A percentile compares a stretch with the other conserved stretches of the same genome.
phyloP scores from a whole-genome alignment of 1,139 yeast species.

The Schwanniomyces etchellsii region DNA sequence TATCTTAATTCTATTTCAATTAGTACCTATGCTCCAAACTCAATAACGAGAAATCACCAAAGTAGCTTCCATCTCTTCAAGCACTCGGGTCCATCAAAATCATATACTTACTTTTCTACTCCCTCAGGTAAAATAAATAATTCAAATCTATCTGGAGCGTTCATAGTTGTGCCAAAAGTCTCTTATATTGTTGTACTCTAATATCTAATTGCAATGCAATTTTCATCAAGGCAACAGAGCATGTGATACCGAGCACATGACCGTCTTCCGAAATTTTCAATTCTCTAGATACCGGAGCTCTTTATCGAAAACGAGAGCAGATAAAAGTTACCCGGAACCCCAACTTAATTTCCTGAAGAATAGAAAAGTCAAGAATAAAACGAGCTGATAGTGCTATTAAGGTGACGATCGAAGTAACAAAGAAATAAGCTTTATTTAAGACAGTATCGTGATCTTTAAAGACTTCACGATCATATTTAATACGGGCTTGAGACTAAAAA shows the following conservation, averaged over 20 bases:
- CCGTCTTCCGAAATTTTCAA: background rate
- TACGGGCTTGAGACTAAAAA: too few relatives aligned
- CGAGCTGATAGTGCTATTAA: too few relatives aligned
- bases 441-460: too few relatives aligned
- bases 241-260: background rate
- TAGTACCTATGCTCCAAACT: conserved; percentile 5
- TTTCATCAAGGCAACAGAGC: background rate
- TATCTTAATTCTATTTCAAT: conserved; percentile 52
- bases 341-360: too few relatives aligned
- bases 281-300: background rate
- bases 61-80: too few relatives aligned
- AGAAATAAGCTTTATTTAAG: too few relatives aligned
- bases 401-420: too few relatives aligned
- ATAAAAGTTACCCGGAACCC: too few relatives aligned
- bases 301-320: background rate
- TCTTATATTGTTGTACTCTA: background rate
- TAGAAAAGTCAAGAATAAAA: too few relatives aligned
- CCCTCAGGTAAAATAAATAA: conserved; percentile 96
- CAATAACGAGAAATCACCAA: too few relatives aligned
- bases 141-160: conserved; percentile 99
- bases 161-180: conserved; percentile 51
- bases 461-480: too few relatives aligned
- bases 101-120: conserved; percentile 60
- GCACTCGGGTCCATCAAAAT: too few relatives aligned
- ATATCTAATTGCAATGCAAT: background rate